Conservation (phyloP, 257 asterid genomes). For the Asclepias syriaca region DNA sequence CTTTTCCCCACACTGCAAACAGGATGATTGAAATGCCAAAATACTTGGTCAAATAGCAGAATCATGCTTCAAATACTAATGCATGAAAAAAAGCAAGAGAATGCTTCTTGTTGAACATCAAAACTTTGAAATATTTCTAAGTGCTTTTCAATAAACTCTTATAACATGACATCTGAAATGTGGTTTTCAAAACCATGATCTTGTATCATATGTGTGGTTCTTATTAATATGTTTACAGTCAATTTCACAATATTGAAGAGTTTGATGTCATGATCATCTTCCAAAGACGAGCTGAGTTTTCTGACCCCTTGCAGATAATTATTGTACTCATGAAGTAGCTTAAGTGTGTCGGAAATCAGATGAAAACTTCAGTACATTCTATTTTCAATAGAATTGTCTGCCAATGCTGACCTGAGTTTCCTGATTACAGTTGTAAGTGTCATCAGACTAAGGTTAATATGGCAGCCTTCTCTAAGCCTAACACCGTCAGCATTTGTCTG, state of each 20-base stretch:
- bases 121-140: not conserved
- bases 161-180: not conserved
- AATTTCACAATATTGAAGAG: conserved; percentile 1
- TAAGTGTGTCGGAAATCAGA: not conserved
- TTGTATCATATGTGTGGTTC: not conserved
- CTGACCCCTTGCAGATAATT: too few relatives aligned
- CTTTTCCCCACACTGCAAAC: conserved; percentile 72
- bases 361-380: not conserved
- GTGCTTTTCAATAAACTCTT: not conserved
- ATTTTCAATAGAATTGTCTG: not conserved
- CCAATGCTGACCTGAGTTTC: conserved; percentile 60
- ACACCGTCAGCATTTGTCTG: conserved; percentile 94
- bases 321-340: not conserved
- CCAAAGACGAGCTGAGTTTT: not conserved
- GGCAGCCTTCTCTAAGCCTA: conserved; percentile 97
- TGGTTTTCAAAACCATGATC: not conserved
- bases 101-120: not conserved
- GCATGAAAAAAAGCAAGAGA: not conserved
- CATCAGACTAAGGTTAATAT: conserved; percentile 94
- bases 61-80: too few relatives aligned
- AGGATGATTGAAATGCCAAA: conserved; percentile 8
- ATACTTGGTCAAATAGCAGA: not conserved
- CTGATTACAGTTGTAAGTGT: conserved; percentile 91
- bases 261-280: not conserved
- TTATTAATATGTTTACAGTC: not conserved